A percentile compares a stretch with the other conserved stretches of the same genome.
Conservation (phyloP, 208 protist genomes). For the Leishmania aethiopica region DNA sequence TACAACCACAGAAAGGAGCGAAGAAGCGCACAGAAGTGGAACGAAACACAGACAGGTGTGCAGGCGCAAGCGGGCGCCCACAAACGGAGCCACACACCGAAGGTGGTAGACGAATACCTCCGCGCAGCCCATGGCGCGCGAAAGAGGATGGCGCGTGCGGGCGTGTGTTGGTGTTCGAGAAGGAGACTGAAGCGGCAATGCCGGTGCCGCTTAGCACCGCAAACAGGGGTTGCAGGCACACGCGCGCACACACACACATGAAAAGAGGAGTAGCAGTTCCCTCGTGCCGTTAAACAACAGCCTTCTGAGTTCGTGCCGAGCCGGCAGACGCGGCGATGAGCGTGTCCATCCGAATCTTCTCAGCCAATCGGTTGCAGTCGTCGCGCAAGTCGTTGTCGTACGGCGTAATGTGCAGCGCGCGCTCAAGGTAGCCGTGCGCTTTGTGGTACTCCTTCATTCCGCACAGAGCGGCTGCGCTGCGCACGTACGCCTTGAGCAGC, state of each 20-base stretch:
- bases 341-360: constrained; percentile 91
- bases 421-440: constrained; percentile 76
- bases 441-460: constrained; percentile 79
- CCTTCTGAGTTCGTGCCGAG: neutral
- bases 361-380: constrained; percentile 82
- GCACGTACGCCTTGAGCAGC: constrained; percentile 92
- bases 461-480: constrained; percentile 79
- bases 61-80: neutral
- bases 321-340: constrained; percentile 73
- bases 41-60: neutral
- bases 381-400: constrained; percentile 92
- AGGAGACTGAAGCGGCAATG: neutral
- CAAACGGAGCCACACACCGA: neutral
- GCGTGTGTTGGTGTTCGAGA: neutral
- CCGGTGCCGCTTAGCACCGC: neutral
- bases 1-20: neutral
- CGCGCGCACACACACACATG: neutral
- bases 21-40: neutral
- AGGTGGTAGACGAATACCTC: no score
- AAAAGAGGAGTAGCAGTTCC: neutral
- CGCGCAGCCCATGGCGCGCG: neutral
- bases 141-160: neutral
- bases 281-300: constrained; percentile 3
- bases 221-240: neutral
- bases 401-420: constrained; percentile 88